Percentiles rank a stretch among this genome's conserved stretches.
Conservation (phyloP, 352 stramenopile species). For the Phytophthora agathidicida region DNA sequence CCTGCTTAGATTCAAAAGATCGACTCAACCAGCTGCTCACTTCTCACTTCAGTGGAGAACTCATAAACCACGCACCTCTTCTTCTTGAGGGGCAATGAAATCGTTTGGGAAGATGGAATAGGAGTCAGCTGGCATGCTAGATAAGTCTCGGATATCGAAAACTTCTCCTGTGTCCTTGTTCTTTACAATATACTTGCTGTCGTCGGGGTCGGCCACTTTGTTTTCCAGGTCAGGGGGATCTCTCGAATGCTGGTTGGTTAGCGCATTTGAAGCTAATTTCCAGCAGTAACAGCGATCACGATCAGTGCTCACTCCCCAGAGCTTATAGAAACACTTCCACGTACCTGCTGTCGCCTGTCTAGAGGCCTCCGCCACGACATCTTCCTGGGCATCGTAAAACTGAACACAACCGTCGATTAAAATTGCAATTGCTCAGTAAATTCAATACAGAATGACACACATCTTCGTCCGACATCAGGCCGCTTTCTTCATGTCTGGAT, state of each 20-base stretch:
- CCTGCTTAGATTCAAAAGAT: constrained; percentile 20
- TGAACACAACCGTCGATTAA: constrained; percentile 12
- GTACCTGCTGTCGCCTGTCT: constrained; percentile 25
- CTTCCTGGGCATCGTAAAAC: constrained; percentile 79
- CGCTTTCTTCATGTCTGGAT: constrained; percentile 57
- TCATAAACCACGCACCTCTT: constrained; percentile 28
- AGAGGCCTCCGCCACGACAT: constrained; percentile 42
- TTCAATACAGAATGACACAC: constrained; percentile 38
- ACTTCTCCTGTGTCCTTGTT: constrained; percentile 87
- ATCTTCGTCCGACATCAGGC: constrained; percentile 62
- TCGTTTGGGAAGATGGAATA: constrained; percentile 83
- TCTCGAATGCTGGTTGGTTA: constrained; percentile 11
- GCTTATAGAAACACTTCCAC: neutral
- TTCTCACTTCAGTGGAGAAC: neutral
- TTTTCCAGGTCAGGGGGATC: constrained; percentile 12
- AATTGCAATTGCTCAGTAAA: too few species aligned
- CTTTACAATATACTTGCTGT: constrained; percentile 78
- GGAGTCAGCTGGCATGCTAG: constrained; percentile 56
- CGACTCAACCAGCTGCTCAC: neutral
- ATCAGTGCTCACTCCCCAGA: neutral
- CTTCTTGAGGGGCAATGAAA: constrained; percentile 54
- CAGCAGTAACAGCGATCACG: neutral
- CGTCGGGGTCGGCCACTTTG: constrained; percentile 29
- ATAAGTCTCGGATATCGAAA: constrained; percentile 76
- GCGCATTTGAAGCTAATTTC: constrained; percentile 10